A percentile compares a stretch with the other conserved stretches of the same genome.
phyloP scores from a whole-genome alignment of 768 basidiomycete species.

The Ephemerocybe angulata region DNA sequence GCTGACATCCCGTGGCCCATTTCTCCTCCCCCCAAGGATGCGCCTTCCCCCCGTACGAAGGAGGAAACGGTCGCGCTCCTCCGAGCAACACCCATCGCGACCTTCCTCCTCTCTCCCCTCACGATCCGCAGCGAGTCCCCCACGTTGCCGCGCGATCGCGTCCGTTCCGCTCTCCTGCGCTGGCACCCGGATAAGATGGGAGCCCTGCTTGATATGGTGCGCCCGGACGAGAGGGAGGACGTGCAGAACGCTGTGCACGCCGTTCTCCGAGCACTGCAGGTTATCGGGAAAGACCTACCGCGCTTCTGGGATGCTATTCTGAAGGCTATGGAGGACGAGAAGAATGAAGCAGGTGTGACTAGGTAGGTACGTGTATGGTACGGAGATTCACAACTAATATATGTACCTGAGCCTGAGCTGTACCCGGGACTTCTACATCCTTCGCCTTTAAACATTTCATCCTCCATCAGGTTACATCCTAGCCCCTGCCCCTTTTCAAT shows the following conservation, averaged over 20 bases:
- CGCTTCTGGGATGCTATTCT: too few relatives aligned
- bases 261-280: slow-evolving; percentile 35
- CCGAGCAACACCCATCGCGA: slow-evolving; percentile 36
- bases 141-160: slow-evolving; percentile 48
- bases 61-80: slow-evolving; percentile 28
- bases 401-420: too few relatives aligned
- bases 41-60: background rate
- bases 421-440: too few relatives aligned
- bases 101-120: slow-evolving; percentile 49
- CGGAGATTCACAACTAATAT: too few relatives aligned
- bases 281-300: too few relatives aligned
- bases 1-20: slow-evolving; percentile 65
- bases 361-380: too few relatives aligned
- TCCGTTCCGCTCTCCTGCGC: slow-evolving; percentile 57
- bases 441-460: too few relatives aligned
- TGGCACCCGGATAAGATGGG: slow-evolving; percentile 70
- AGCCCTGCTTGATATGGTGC: slow-evolving; percentile 38
- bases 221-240: slow-evolving; percentile 39
- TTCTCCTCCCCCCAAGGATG: background rate
- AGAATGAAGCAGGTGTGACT: too few relatives aligned
- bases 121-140: slow-evolving; percentile 36
- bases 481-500: too few relatives aligned
- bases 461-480: too few relatives aligned
- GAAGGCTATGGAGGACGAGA: too few relatives aligned
- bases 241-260: slow-evolving; percentile 45